Evolutionary conservation across 2,329 filamentous ascomycete species (phyloP).

Genomic region (Claviceps pusilla): DNA sequence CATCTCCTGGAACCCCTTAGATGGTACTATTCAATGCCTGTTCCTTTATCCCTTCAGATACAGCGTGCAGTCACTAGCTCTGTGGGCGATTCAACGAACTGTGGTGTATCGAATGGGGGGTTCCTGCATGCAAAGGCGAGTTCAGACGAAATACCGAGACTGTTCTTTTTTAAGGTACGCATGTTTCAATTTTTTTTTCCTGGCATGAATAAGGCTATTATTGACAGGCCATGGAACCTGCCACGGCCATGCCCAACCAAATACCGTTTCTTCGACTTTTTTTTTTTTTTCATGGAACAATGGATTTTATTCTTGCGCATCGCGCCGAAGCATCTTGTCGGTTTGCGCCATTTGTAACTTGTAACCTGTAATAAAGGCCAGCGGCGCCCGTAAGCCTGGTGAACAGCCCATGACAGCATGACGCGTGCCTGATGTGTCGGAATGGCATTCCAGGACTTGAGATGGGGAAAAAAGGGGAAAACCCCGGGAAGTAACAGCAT

Average conservation of each 20-base stretch:
- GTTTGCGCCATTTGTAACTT: neutral
- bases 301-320: no score
- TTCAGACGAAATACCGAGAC: neutral
- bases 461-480: neutral
- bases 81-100: no score
- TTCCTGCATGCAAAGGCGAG: neutral
- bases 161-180: no score
- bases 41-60: neutral
- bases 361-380: neutral
- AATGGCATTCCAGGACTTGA: neutral
- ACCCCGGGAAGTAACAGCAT: neutral
- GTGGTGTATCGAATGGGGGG: no score
- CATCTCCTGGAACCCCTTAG: neutral
- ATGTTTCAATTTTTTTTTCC: no score
- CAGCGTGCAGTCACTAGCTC: neutral
- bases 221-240: no score
- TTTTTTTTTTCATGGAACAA: no score
- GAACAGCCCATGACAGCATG: no score
- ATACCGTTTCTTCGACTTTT: no score
- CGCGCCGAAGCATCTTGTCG: neutral
- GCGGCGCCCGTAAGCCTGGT: no score
- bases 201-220: no score
- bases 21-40: neutral
- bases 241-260: no score
- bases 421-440: neutral